A percentile compares a stretch with the other conserved stretches of the same genome.
phyloP scores from a whole-genome alignment of 2,329 filamentous ascomycete species.

The Calonectria henricotiae region DNA sequence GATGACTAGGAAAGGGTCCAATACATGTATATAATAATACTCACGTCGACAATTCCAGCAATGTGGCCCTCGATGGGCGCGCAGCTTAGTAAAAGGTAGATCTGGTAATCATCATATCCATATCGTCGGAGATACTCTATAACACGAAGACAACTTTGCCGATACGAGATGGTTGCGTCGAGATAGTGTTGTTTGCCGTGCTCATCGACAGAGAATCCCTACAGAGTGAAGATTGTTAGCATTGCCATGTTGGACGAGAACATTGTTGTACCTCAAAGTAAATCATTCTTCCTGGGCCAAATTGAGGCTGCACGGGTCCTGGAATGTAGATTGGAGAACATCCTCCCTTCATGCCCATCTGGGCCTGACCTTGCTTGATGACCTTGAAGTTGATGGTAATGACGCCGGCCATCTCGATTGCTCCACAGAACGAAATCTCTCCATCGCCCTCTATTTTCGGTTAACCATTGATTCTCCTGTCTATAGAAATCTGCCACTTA shows the following conservation, averaged over 20 bases:
- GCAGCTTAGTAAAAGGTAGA: slow-evolving; percentile 88
- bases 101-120: slow-evolving; percentile 79
- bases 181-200: slow-evolving; percentile 91
- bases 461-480: neutral
- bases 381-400: slow-evolving; percentile 94
- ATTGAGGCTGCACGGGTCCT: slow-evolving; percentile 90
- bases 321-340: slow-evolving; percentile 83
- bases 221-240: neutral
- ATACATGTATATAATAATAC: slow-evolving; percentile 6
- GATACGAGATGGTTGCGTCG: slow-evolving; percentile 89
- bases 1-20: neutral
- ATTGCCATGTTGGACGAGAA: too few species aligned
- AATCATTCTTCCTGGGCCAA: slow-evolving; percentile 79
- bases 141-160: slow-evolving; percentile 80
- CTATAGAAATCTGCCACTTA: slow-evolving; percentile 27
- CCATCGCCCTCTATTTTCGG: slow-evolving; percentile 80
- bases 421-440: slow-evolving; percentile 90
- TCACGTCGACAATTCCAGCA: slow-evolving; percentile 84
- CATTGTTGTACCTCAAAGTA: slow-evolving; percentile 65
- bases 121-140: slow-evolving; percentile 60
- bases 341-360: slow-evolving; percentile 80
- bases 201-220: slow-evolving; percentile 87
- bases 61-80: slow-evolving; percentile 91
- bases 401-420: slow-evolving; percentile 94
- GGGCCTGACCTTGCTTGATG: slow-evolving; percentile 84